A percentile compares a stretch with the other conserved stretches of the same genome.
These are phyloP conservation scores for Botrytis byssoidea DNA, from an alignment of 2,329 filamentous ascomycete genomes.

Conservation along the genomic window DNA sequence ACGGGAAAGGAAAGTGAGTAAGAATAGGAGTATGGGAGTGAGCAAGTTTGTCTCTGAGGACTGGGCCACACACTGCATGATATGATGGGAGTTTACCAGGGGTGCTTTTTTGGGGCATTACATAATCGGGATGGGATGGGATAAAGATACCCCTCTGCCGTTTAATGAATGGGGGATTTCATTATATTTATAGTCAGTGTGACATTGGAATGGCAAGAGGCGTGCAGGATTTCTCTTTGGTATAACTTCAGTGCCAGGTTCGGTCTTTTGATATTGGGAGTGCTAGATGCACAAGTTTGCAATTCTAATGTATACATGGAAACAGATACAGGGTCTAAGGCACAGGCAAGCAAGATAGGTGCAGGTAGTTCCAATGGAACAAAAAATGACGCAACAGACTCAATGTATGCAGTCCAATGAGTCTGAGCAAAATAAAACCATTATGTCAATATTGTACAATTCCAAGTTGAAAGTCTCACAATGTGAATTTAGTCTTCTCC, in stretches of 20 bases:
- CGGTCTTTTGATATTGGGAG: neutral
- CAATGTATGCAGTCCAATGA: neutral
- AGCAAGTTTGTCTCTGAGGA: neutral
- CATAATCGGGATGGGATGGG: conserved; percentile 13
- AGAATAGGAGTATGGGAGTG: neutral
- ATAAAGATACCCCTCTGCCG: conserved; percentile 11
- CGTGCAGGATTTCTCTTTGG: conserved; percentile 9
- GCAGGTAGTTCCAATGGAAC: neutral
- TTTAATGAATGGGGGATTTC: conserved; percentile 1
- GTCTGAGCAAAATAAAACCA: neutral
- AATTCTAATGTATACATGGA: neutral
- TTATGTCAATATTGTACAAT: neutral
- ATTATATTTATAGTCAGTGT: neutral
- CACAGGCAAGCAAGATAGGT: neutral
- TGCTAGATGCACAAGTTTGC: neutral
- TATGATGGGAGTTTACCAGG: conserved; percentile 12
- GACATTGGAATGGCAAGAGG: conserved; percentile 15
- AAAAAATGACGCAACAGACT: neutral
- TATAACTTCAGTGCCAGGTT: neutral
- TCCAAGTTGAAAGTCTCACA: neutral
- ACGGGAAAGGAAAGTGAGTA: neutral
- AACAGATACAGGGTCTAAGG: neutral
- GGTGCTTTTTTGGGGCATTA: neutral
- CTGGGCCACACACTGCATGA: neutral
- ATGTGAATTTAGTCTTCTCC: neutral